Conservation (phyloP, 768 basidiomycete species). For the Melanogaster broomeanus region DNA sequence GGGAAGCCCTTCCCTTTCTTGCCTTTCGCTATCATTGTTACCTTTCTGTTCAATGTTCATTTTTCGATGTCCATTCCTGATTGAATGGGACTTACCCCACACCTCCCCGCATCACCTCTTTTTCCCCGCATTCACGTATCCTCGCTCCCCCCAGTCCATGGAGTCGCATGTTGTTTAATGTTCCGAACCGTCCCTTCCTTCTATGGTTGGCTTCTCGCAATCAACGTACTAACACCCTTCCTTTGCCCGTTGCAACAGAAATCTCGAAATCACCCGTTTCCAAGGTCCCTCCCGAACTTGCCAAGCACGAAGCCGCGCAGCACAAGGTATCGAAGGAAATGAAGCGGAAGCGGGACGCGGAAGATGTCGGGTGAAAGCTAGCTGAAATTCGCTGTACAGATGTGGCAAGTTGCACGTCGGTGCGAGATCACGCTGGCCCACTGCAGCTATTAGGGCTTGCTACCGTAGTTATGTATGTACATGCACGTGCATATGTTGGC, state of each 20-base stretch:
- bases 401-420: too few relatives aligned
- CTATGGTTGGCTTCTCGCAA: neutral
- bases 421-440: too few relatives aligned
- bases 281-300: conserved; percentile 85
- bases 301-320: conserved; percentile 89
- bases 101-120: conserved; percentile 10
- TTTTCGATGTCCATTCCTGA: neutral
- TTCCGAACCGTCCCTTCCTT: neutral
- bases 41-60: neutral
- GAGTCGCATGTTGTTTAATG: neutral
- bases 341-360: conserved; percentile 90
- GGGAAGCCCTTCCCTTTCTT: neutral
- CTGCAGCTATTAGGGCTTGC: too few relatives aligned
- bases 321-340: conserved; percentile 91
- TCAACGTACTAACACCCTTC: conserved; percentile 16
- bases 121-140: conserved; percentile 15
- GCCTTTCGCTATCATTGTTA: neutral
- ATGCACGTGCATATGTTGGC: too few relatives aligned
- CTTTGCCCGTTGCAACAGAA: conserved; percentile 46
- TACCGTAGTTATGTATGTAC: too few relatives aligned
- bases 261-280: conserved; percentile 93
- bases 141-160: neutral
- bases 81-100: conserved; percentile 1
- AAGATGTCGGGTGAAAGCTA: conserved; percentile 64
- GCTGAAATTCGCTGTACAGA: too few relatives aligned